Conservation (phyloP, 192 early-diverging fungal species). For the Entomortierella beljakovae region DNA sequence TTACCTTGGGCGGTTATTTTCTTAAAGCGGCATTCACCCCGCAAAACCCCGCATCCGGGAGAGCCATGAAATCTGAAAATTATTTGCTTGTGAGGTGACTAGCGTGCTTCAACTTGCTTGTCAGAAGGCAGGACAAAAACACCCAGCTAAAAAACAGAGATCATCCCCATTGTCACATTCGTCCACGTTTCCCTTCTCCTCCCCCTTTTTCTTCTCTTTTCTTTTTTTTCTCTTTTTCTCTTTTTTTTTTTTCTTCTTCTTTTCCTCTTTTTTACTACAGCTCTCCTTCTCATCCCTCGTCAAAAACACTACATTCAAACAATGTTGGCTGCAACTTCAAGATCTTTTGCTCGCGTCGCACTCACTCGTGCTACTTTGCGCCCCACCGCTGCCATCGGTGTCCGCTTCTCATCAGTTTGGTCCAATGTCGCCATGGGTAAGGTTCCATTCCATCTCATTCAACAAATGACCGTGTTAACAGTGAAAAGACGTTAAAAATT, state of each 20-base stretch:
- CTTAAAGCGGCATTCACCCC: constrained; percentile 26
- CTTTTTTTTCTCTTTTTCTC: background rate
- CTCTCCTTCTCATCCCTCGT: constrained; percentile 1
- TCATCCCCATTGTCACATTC: background rate
- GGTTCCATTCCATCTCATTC: background rate
- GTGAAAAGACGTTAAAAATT: background rate
- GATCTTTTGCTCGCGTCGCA: constrained; percentile 50
- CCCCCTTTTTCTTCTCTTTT: background rate
- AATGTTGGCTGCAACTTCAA: constrained; percentile 50
- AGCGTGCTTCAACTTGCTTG: background rate
- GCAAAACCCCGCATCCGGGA: constrained; percentile 34
- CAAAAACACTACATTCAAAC: constrained; percentile 7
- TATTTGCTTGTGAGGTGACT: constrained; percentile 15
- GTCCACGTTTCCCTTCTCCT: too few species aligned
- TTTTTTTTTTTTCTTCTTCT: constrained; percentile 4
- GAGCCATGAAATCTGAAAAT: constrained; percentile 1
- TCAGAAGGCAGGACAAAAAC: background rate
- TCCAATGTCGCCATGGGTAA: constrained; percentile 68
- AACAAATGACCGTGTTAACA: background rate
- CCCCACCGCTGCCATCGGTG: constrained; percentile 46
- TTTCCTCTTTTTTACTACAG: constrained; percentile 1
- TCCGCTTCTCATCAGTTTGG: constrained; percentile 64
- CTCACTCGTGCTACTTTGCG: constrained; percentile 45
- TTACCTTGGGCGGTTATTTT: constrained; percentile 1
- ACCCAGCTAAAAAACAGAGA: background rate